These are phyloP conservation scores for Henckelia pumila DNA, from an alignment of 257 asterid genomes.

Conservation along the genomic window DNA sequence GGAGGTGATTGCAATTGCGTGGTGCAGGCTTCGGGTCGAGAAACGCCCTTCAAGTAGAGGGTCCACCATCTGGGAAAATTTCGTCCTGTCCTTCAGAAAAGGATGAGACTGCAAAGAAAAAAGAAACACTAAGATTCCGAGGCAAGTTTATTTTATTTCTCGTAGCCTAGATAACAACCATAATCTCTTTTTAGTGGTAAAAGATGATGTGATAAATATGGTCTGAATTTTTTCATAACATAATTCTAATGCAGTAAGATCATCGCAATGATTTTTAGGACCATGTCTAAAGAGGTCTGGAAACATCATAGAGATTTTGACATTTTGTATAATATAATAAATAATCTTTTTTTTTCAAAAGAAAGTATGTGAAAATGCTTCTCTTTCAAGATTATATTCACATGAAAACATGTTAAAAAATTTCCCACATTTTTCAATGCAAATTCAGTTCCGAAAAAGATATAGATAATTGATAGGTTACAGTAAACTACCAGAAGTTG, in stretches of 20 bases:
- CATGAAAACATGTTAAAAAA: no score
- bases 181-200: neutral
- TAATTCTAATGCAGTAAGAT: neutral
- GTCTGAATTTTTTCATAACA: neutral
- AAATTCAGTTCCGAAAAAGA: neutral
- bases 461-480: neutral
- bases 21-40: conserved; percentile 51
- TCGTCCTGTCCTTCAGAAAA: conserved; percentile 46
- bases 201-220: neutral
- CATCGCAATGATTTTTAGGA: neutral
- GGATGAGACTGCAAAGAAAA: conserved; percentile 53
- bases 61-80: conserved; percentile 49
- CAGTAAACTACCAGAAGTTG: neutral
- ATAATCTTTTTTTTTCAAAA: no score
- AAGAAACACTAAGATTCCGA: no score
- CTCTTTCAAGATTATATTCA: no score
- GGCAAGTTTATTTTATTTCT: neutral
- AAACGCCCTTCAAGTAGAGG: conserved; percentile 49
- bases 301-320: neutral
- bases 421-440: neutral
- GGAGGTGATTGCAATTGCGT: conserved; percentile 53
- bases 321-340: no score
- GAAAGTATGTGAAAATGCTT: no score
- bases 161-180: neutral
- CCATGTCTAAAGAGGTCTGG: neutral